These are phyloP conservation scores for Cladosporium sp. DNA, from an alignment of 2,329 filamentous ascomycete species.

Conservation along the genomic window DNA sequence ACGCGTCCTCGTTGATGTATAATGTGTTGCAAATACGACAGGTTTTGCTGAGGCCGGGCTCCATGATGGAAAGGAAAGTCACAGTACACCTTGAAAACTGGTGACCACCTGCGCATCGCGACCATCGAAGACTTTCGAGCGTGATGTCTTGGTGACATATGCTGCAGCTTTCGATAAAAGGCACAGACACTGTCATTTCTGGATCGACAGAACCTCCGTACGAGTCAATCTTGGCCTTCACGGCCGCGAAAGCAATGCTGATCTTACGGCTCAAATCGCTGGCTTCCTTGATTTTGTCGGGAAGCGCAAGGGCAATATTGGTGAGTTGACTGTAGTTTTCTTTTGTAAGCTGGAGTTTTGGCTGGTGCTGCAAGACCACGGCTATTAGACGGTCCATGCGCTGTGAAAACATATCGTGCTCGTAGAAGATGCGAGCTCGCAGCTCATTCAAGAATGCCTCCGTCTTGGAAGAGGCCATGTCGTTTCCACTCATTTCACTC, in stretches of 20 bases:
- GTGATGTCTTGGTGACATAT: conserved; percentile 47
- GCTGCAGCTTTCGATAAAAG: conserved; percentile 44
- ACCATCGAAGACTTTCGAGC: conserved; percentile 44
- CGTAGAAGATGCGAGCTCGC: background rate
- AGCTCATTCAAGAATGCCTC: background rate
- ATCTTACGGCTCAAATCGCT: conserved; percentile 2
- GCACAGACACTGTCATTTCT: conserved; percentile 12
- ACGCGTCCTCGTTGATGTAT: conserved; percentile 42
- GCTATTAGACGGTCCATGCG: background rate
- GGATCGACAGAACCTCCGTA: conserved; percentile 1
- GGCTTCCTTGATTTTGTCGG: background rate
- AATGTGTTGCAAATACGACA: conserved; percentile 50
- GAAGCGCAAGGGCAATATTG: background rate
- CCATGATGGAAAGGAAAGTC: conserved; percentile 52
- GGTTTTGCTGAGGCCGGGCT: conserved; percentile 48
- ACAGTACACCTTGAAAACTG: conserved; percentile 50
- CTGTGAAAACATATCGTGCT: background rate
- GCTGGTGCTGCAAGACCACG: background rate
- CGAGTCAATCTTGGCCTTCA: background rate
- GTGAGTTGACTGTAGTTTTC: background rate
- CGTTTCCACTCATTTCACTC: too few relatives aligned
- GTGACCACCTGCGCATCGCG: conserved; percentile 49
- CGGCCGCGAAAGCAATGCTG: background rate
- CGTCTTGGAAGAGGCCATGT: too few relatives aligned
- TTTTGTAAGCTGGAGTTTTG: conserved; percentile 4